A percentile compares a stretch with the other conserved stretches of the same genome.
These are phyloP conservation scores for Dendryphion nanum DNA, from an alignment of 2,329 filamentous ascomycete species.

Conservation along the genomic window DNA sequence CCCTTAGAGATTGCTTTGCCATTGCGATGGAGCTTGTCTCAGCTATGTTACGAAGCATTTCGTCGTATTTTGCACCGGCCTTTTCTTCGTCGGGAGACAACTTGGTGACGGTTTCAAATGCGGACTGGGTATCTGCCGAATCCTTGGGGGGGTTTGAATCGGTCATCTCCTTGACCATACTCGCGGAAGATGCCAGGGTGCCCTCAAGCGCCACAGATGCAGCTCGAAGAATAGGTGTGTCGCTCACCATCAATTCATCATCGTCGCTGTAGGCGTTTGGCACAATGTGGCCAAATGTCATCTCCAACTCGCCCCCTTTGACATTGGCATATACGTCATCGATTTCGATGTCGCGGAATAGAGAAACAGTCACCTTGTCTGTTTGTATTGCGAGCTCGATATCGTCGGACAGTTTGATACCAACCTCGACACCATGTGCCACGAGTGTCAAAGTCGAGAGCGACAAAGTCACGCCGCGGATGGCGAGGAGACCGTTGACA, in stretches of 20 bases:
- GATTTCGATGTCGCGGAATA: conserved; percentile 53
- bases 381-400: conserved; percentile 54
- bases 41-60: conserved; percentile 36
- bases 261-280: conserved; percentile 35
- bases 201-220: conserved; percentile 9
- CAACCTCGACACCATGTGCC: conserved; percentile 55
- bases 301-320: conserved; percentile 53
- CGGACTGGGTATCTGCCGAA: conserved; percentile 32
- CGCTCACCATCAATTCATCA: conserved; percentile 42
- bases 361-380: conserved; percentile 48
- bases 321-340: conserved; percentile 55
- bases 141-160: conserved; percentile 39
- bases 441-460: conserved; percentile 50
- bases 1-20: conserved; percentile 22
- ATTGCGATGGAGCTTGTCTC: conserved; percentile 30
- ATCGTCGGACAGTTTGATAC: conserved; percentile 52
- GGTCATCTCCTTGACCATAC: conserved; percentile 38
- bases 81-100: conserved; percentile 46
- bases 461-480: conserved; percentile 53
- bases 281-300: conserved; percentile 47
- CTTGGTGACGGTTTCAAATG: conserved; percentile 42
- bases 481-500: conserved; percentile 52
- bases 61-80: conserved; percentile 44
- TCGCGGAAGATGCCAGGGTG: conserved; percentile 13
- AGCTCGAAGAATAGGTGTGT: conserved; percentile 48